phyloP scores from a whole-genome alignment of 2,329 filamentous ascomycete species.

The Cordyceps tenuipes region DNA sequence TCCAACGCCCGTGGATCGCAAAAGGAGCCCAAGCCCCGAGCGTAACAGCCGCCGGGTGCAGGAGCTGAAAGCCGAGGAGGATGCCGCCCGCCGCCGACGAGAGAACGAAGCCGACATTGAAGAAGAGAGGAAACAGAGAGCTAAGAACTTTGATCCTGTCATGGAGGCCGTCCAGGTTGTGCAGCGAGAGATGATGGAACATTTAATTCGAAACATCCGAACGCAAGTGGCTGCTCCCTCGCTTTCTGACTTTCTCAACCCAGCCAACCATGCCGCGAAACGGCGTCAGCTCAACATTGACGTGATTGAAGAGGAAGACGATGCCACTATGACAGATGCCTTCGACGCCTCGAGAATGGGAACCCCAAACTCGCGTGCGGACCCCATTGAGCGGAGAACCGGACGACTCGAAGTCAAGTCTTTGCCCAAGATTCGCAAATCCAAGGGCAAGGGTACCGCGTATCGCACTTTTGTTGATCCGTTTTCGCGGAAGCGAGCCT shows the following conservation, averaged over 20 bases:
- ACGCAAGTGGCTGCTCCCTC: slow-evolving; percentile 75
- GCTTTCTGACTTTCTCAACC: slow-evolving; percentile 74
- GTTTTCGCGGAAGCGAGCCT: slow-evolving; percentile 55
- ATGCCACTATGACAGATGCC: slow-evolving; percentile 45
- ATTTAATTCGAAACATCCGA: slow-evolving; percentile 81
- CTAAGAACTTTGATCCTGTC: slow-evolving; percentile 85
- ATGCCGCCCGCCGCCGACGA: slow-evolving; percentile 54
- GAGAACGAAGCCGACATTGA: slow-evolving; percentile 79
- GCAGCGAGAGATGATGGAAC: slow-evolving; percentile 72
- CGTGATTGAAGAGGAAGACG: slow-evolving; percentile 55
- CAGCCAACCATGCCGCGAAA: slow-evolving; percentile 70
- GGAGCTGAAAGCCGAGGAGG: slow-evolving; percentile 46
- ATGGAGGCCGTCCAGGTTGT: slow-evolving; percentile 72
- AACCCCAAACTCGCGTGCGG: slow-evolving; percentile 56
- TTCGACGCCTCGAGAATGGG: slow-evolving; percentile 54
- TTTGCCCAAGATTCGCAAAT: slow-evolving; percentile 68
- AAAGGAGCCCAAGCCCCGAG: slow-evolving; percentile 29
- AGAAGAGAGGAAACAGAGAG: slow-evolving; percentile 81
- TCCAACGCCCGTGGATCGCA: slow-evolving; percentile 20
- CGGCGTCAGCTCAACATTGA: slow-evolving; percentile 70
- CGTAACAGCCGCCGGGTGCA: slow-evolving; percentile 16
- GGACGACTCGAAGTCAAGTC: slow-evolving; percentile 49
- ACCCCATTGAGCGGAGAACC: slow-evolving; percentile 53
- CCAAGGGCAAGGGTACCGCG: slow-evolving; percentile 43
- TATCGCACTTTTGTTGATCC: slow-evolving; percentile 59